Evolutionary conservation across 768 basidiomycete species (phyloP).

Genomic region (Astraeus odoratus): DNA sequence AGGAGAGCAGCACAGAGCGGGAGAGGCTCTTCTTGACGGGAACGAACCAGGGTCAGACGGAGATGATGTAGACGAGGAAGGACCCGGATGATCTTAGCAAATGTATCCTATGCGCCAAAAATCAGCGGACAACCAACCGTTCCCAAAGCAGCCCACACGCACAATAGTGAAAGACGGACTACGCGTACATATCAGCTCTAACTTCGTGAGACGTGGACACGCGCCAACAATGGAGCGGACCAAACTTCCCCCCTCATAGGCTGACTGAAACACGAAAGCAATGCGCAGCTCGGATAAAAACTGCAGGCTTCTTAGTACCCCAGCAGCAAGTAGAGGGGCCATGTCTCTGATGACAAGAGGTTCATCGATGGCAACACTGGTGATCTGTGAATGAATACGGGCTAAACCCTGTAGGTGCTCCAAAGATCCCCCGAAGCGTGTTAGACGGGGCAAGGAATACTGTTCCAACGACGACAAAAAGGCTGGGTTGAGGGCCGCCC

Average conservation of each 20-base stretch:
- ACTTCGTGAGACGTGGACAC: conserved; percentile 56
- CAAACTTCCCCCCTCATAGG: conserved; percentile 67
- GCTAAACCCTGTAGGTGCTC: conserved; percentile 60
- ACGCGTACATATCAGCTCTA: conserved; percentile 60
- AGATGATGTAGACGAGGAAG: conserved; percentile 61
- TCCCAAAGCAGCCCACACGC: conserved; percentile 14
- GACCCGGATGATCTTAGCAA: conserved; percentile 54
- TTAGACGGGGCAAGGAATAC: conserved; percentile 41
- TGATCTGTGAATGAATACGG: conserved; percentile 39
- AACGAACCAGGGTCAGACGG: conserved; percentile 57
- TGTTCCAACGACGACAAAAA: conserved; percentile 45
- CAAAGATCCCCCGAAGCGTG: conserved; percentile 60
- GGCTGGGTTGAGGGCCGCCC: conserved; percentile 45
- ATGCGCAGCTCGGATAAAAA: conserved; percentile 54
- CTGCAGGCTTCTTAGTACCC: conserved; percentile 50
- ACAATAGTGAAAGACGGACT: conserved; percentile 72
- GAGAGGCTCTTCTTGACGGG: conserved; percentile 57
- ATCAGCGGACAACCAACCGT: background rate
- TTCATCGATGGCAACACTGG: conserved; percentile 56
- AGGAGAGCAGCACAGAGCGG: conserved; percentile 53
- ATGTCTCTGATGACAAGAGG: conserved; percentile 62
- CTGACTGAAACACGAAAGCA: conserved; percentile 61
- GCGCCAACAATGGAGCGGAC: conserved; percentile 59
- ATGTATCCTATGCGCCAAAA: conserved; percentile 26
- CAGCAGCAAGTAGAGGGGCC: conserved; percentile 53